Evolutionary conservation across 1,284 basidiomycete species (phyloP).

Genomic region (Afroboletus lepidellus): DNA sequence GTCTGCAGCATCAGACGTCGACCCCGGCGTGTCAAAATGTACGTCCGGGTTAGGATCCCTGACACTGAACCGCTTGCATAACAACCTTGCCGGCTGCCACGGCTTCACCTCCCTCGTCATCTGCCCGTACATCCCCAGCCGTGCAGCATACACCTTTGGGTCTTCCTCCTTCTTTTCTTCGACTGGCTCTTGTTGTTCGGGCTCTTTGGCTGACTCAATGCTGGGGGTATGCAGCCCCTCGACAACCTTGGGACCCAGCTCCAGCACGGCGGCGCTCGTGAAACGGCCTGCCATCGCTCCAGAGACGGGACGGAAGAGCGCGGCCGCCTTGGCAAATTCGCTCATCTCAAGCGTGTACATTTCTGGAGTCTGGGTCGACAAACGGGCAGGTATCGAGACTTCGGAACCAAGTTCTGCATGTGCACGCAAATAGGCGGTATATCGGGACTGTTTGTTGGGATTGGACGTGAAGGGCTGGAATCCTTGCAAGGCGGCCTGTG

Average conservation of each 20-base stretch:
- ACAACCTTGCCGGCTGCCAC: constrained; percentile 79
- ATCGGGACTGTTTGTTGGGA: constrained; percentile 80
- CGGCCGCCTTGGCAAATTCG: constrained; percentile 85
- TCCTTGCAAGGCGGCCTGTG: constrained; percentile 83
- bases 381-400: constrained; percentile 42
- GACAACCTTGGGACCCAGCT: constrained; percentile 60
- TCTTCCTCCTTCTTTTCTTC: constrained; percentile 53
- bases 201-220: constrained; percentile 35
- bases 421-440: constrained; percentile 77
- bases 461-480: constrained; percentile 89
- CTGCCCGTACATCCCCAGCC: constrained; percentile 83
- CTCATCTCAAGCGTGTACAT: constrained; percentile 80
- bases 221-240: constrained; percentile 75
- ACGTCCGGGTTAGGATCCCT: constrained; percentile 70
- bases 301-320: constrained; percentile 89
- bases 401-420: constrained; percentile 52
- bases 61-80: constrained; percentile 95
- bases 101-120: constrained; percentile 73
- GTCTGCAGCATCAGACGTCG: constrained; percentile 23
- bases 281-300: constrained; percentile 94
- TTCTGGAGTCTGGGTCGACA: constrained; percentile 59
- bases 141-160: constrained; percentile 79
- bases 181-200: constrained; percentile 38
- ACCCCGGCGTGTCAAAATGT: constrained; percentile 24
- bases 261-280: constrained; percentile 69